Conservation (phyloP, 306 rosid genomes). For the Quercus suber region DNA sequence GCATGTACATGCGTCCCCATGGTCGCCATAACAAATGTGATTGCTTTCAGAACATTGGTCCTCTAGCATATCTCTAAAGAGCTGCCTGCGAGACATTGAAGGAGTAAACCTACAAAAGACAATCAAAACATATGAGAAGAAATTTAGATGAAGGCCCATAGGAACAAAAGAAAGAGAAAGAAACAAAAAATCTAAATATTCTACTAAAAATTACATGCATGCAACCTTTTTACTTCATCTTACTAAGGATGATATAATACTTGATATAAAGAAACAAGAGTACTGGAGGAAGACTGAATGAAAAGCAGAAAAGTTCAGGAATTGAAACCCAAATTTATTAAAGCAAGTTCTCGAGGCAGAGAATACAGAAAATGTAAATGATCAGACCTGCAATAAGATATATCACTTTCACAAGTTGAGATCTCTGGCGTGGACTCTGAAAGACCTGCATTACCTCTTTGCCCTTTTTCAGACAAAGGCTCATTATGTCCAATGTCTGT, state of each 20-base stretch:
- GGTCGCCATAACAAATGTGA: slow-evolving; percentile 60
- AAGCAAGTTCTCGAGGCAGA: background rate
- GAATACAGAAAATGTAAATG: slow-evolving; percentile 12
- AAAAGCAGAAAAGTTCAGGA: background rate
- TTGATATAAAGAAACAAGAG: background rate
- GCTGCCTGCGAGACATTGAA: slow-evolving; percentile 43
- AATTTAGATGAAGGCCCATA: slow-evolving; percentile 13
- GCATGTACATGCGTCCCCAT: slow-evolving; percentile 65
- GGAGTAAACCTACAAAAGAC: slow-evolving; percentile 29
- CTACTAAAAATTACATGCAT: background rate
- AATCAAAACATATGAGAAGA: background rate
- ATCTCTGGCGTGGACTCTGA: slow-evolving; percentile 56
- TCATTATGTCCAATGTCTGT: slow-evolving; percentile 35
- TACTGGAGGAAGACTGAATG: background rate
- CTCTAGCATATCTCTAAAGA: slow-evolving; percentile 45
- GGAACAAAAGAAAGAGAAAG: slow-evolving; percentile 11
- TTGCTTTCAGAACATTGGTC: slow-evolving; percentile 42
- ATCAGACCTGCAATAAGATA: slow-evolving; percentile 67
- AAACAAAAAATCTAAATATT: background rate
- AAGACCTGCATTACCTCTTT: slow-evolving; percentile 25
- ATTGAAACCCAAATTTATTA: background rate
- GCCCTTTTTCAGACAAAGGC: slow-evolving; percentile 37
- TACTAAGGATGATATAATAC: background rate
- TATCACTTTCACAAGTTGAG: slow-evolving; percentile 46
- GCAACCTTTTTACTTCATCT: background rate